Conservation (phyloP, 192 early-diverging fungal genomes). For the Thamnidium elegans region DNA sequence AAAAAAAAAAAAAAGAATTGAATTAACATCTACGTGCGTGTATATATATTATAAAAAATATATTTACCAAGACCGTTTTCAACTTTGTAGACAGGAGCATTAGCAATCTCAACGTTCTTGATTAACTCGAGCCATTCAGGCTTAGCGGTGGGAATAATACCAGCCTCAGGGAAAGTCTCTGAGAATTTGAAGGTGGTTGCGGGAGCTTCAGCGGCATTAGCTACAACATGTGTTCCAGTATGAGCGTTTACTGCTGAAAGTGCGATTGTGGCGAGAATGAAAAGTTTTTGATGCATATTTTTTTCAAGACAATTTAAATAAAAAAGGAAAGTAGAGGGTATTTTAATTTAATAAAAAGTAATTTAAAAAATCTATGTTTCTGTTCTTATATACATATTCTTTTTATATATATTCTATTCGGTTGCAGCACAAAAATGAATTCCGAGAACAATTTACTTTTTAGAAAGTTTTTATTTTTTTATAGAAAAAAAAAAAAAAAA, state of each 20-base stretch:
- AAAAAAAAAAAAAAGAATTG: too few species aligned
- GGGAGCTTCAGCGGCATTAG: background rate
- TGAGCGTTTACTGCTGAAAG: constrained; percentile 8
- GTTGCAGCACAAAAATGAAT: too few species aligned
- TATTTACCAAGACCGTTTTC: constrained; percentile 6
- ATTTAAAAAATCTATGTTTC: too few species aligned
- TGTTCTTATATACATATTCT: too few species aligned
- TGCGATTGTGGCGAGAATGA: constrained; percentile 13
- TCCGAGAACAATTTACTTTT: too few species aligned
- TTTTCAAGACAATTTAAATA: too few species aligned
- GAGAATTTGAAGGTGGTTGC: constrained; percentile 21
- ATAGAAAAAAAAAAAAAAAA: too few species aligned
- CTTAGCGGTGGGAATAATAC: constrained; percentile 28
- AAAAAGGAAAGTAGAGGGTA: too few species aligned
- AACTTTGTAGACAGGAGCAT: constrained; percentile 31
- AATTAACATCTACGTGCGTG: background rate
- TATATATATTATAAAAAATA: background rate
- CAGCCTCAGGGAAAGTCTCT: constrained; percentile 26
- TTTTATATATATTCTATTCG: too few species aligned
- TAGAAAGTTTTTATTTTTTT: too few species aligned
- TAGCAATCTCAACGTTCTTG: constrained; percentile 23
- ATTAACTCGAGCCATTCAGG: constrained; percentile 38
- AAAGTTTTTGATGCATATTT: constrained; percentile 4
- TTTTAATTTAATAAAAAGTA: too few species aligned
- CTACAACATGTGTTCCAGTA: background rate